Evolutionary conservation across 371 early-diverging fungal genomes (phyloP), one percentile per base, ranked within the genome.

Genomic region (Syncephalastrum sp.): DNA sequence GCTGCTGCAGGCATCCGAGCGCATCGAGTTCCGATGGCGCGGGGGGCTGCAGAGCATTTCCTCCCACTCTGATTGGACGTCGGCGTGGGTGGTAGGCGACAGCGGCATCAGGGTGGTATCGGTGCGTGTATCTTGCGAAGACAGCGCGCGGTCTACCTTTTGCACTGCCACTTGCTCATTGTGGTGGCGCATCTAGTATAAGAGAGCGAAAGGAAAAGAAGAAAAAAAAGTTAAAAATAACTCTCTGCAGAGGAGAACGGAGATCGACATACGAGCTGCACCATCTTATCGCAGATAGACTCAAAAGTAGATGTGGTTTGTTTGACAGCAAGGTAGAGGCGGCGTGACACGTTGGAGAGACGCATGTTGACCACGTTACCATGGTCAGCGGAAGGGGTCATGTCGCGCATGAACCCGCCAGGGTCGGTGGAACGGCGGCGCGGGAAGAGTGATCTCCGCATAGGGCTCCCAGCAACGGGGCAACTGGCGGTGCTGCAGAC

Each of bases 241-340:
- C 8, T 33, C 8, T 33, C 38, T 6, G 4, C 4, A 29, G 7
- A 33, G 3, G 21, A 12, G 2, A 33, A 10, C 0, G 10, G 10
- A 10, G 38, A 33, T 12, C 10, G 38, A 29, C 60, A 66, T 69
- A 77, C 77, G 54, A 77, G 47, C 19, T 73, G 68, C 57, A 68
- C 60, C 67, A 71, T 70, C 27, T 65, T 66, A 41, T 69, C 68
- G 51, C 69, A 74, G 24, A 69, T 54, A 5, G 58, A 47, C 61
- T 74, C 77, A 57, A 68, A 74, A 6, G 57, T 56, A 50, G 60
- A 60, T 2, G 68, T 68, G 16, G 57, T 62, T 21, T 74, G 70
- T 53, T 74, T 73, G 50, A 77, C 64, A 14, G 74, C 65, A 15
- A 27, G 44, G 44, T 64, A 74, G 4, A 77, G 33, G 19, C 67